Evolutionary conservation across 2,329 filamentous ascomycete species (phyloP).

Genomic region (Cladobotryum mycophilum): DNA sequence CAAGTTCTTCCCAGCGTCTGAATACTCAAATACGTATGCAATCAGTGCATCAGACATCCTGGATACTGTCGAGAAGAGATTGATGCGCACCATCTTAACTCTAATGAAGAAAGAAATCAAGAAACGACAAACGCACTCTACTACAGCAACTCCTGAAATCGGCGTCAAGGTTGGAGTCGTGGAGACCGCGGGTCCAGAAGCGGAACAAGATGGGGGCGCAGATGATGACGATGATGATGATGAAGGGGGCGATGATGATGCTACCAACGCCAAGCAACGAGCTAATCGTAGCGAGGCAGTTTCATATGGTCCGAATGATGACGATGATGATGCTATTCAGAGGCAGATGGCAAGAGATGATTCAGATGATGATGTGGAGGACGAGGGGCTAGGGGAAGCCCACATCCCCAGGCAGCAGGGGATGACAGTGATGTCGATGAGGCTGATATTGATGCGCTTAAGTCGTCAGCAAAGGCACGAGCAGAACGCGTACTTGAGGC

Average conservation of each 20-base stretch:
- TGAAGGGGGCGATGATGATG: conserved; percentile 74
- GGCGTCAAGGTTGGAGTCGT: conserved; percentile 48
- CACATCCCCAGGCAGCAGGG: conserved; percentile 18
- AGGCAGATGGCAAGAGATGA: conserved; percentile 54
- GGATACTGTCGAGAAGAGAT: conserved; percentile 69
- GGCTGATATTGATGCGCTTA: conserved; percentile 31
- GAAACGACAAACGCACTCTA: conserved; percentile 62
- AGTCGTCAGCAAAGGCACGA: conserved; percentile 42
- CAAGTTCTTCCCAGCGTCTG: conserved; percentile 74
- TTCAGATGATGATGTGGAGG: conserved; percentile 49
- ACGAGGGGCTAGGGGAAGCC: conserved; percentile 24
- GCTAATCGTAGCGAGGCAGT: conserved; percentile 75
- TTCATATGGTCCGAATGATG: conserved; percentile 88
- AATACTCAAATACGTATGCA: conserved; percentile 81
- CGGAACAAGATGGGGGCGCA: conserved; percentile 27
- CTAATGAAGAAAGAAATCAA: conserved; percentile 74
- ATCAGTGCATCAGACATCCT: conserved; percentile 74
- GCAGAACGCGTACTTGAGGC: conserved; percentile 59
- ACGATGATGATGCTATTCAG: conserved; percentile 76
- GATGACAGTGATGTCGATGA: conserved; percentile 40
- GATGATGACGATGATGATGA: conserved; percentile 54
- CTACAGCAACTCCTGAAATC: conserved; percentile 70
- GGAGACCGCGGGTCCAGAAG: conserved; percentile 39
- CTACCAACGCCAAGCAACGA: conserved; percentile 64
- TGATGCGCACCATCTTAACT: conserved; percentile 65